These are phyloP conservation scores for Kitagawia praeruptora DNA, from an alignment of 129 eudicot species.

Conservation along the genomic window DNA sequence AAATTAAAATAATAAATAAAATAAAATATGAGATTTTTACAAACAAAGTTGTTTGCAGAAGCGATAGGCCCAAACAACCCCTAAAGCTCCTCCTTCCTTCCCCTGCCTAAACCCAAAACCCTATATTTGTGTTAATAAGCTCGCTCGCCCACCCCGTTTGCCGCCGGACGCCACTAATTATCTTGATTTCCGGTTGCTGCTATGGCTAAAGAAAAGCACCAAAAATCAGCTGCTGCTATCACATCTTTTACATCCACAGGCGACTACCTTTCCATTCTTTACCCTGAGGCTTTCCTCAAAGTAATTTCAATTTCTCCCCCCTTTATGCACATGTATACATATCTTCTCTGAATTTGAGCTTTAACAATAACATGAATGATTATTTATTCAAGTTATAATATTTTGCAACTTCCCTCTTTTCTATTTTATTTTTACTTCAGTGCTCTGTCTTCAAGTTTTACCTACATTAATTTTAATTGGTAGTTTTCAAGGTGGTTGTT, in stretches of 20 bases:
- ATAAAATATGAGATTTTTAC: too few relatives aligned
- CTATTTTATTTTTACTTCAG: not conserved
- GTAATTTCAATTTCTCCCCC: slow-evolving; percentile 15
- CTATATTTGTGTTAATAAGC: not conserved
- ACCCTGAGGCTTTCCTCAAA: slow-evolving; percentile 25
- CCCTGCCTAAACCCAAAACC: slow-evolving; percentile 2
- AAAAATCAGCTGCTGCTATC: slow-evolving; percentile 12
- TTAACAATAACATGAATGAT: too few relatives aligned
- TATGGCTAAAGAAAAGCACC: slow-evolving; percentile 28
- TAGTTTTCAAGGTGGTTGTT: not conserved
- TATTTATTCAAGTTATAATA: not conserved
- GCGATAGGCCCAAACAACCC: not conserved
- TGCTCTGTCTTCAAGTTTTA: not conserved
- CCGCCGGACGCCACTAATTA: not conserved
- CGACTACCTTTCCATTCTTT: slow-evolving; percentile 36
- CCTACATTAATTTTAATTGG: not conserved
- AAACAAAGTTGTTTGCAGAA: not conserved
- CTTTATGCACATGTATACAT: too few relatives aligned
- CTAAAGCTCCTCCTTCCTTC: not conserved
- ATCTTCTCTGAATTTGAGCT: too few relatives aligned
- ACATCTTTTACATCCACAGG: slow-evolving; percentile 37
- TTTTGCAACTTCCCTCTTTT: not conserved
- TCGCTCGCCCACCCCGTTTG: not conserved
- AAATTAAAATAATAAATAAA: too few relatives aligned
- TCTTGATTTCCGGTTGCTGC: not conserved